Base-by-base conservation (phyloP, 176 grass and related monocot species). In the Bromus sterilis region DNA sequence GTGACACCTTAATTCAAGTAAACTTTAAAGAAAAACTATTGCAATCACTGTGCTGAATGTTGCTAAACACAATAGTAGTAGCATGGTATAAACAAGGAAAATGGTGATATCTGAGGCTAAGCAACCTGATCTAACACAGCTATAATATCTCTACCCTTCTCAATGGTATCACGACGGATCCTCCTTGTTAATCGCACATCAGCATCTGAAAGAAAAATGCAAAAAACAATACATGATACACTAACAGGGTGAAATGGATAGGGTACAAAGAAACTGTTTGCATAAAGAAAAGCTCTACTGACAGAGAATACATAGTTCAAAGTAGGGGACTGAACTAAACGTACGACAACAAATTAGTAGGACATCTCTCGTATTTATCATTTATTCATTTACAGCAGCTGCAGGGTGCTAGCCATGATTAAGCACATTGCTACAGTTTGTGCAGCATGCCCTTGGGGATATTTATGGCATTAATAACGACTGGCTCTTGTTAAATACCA, bases 61-160 rank as follows among this genome's bases (percentile, higher is more conserved):
- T 59, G n/a, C 28, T 20, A 48, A 72, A 48, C 15, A 46, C 69
- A 72, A 48, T 72, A 72, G 25, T 30, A 18, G 41, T 72, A 55
- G 66, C 26, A n/a, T 60, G 29, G 42, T 56, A 20, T 71, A 71
- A 34, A 15, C 68, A 71, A 61, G 46, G 4, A 39, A 60, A 77
- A 72, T 71, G 23, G 18, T 43, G 24, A 35, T 56, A 75, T 35
- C 21, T 66, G 46, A 83, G 69, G 44, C 12, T 73, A 24, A 76
- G 66, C 66, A 84, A 99, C 96, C 96, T 99, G 96, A 86, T 99
- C 96, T 55, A 99, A 72, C 36, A 99, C 93, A 68, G 85, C 79
- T 88, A 84, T 99, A 80, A 99, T 95, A 90, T 93, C 87, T 91
- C 96, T 94, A 87, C 83, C 91, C 67, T 91, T 99, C 56, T 93